Evolutionary conservation across 768 basidiomycete species (phyloP), one percentile per base, ranked within the genome.

Genomic region (Neoboletus brunneissimus): DNA sequence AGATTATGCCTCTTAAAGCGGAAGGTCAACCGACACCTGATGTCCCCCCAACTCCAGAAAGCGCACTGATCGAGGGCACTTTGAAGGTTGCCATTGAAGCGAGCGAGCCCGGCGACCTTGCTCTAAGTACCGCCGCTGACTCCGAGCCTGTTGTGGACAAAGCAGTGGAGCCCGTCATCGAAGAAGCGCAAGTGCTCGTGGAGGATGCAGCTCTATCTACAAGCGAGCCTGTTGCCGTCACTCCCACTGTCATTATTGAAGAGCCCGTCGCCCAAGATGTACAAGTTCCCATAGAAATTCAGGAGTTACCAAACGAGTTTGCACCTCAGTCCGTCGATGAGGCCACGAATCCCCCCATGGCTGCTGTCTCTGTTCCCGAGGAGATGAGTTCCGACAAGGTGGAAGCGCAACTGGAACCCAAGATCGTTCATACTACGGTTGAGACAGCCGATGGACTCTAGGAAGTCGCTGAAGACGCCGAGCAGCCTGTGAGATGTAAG

Each of bases 241-340:
- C 40, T 18, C 41, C 54, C 40, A 34, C 47, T 20, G 31, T 44
- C 54, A 45, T 48, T 12, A 13, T 29, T 23, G 54, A 64, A 18
- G 54, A 47, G 31, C n/a, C 51, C 35, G 40, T 32, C n/a, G n/a
- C 31, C 44, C 47, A 46, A 15, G 52, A 51, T 20, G 51, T 18
- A 23, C 54, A 51, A 20, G 20, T 43, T 41, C 25, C 49, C 50
- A 51, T 48, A 41, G 56, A 35, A 20, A 62, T 25, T 11, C 53
- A 27, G 20, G 44, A 15, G 18, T 31, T 57, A 16, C 47, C 56
- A 50, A 40, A n/a, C 27, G 58, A 29, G 54, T 8, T 29, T 38
- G 25, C 13, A 29, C 2, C 62, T 64, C 62, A 53, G 53, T 64
- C 23, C 16, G 58, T 40, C 37, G 46, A 52, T 25, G 61, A 43